Conservation (phyloP, 108 stramenopile genomes). For the Ochromonas danica region DNA sequence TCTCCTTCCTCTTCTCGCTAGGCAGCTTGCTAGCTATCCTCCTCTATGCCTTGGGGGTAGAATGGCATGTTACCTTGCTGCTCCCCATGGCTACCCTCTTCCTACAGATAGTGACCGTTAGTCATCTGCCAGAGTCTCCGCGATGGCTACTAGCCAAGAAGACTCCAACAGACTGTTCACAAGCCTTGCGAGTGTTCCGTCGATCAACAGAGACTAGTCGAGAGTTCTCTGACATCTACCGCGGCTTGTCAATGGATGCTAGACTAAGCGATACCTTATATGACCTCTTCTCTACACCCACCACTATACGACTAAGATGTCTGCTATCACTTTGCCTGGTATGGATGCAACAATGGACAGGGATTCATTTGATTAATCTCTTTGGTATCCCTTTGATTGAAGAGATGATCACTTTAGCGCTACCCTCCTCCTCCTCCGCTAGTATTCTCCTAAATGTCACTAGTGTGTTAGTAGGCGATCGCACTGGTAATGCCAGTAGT, state of each 20-base stretch:
- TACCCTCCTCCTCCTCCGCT: conserved; percentile 12
- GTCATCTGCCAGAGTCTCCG: conserved; percentile 52
- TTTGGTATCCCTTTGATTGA: conserved; percentile 21
- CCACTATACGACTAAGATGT: conserved; percentile 6
- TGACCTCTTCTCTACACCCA: conserved; percentile 4
- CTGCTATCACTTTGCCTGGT: neutral
- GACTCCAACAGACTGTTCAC: conserved; percentile 39
- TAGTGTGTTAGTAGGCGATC: conserved; percentile 15
- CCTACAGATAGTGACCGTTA: conserved; percentile 35
- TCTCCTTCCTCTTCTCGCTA: neutral
- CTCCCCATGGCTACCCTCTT: neutral
- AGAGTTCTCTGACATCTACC: conserved; percentile 39
- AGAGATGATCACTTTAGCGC: conserved; percentile 15
- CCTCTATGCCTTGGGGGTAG: neutral
- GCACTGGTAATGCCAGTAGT: conserved; percentile 29
- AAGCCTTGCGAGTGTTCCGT: conserved; percentile 40
- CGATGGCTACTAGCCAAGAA: conserved; percentile 48
- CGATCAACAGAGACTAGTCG: conserved; percentile 43
- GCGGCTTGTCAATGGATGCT: conserved; percentile 9
- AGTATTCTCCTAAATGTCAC: conserved; percentile 16
- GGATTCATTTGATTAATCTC: conserved; percentile 23
- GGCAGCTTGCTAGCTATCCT: neutral
- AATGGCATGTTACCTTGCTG: neutral
- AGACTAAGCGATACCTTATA: neutral
- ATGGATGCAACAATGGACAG: conserved; percentile 7